Conservation (phyloP, 208 protist species). For the Entamoeba dispar region DNA sequence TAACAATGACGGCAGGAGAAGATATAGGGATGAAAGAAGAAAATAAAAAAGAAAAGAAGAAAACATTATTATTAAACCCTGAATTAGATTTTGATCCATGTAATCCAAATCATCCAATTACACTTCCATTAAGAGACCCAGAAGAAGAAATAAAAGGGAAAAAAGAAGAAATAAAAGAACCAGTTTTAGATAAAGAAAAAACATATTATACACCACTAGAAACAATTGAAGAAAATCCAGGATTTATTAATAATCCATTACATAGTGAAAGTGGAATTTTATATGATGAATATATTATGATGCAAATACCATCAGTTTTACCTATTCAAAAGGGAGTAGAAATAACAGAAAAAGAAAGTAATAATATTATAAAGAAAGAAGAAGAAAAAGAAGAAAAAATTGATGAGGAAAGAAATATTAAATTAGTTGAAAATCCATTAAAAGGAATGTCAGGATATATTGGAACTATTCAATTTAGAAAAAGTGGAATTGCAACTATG, state of each 20-base stretch:
- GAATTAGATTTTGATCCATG: background rate
- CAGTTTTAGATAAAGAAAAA: background rate
- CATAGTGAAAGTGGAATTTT: background rate
- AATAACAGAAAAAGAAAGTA: background rate
- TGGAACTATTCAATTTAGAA: background rate
- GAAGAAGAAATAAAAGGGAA: background rate
- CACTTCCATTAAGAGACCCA: background rate
- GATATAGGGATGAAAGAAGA: background rate
- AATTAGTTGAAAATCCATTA: background rate
- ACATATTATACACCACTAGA: background rate
- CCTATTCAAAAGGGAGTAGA: background rate
- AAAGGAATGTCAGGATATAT: background rate
- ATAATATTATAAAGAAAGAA: background rate
- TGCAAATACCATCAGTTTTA: background rate
- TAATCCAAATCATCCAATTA: background rate
- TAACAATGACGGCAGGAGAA: background rate
- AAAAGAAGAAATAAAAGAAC: background rate
- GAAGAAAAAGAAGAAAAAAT: background rate
- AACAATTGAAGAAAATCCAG: background rate
- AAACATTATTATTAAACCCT: background rate
- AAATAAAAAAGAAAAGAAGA: background rate
- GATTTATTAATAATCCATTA: background rate
- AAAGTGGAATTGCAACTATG: background rate
- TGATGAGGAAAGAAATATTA: background rate
- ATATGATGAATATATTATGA: background rate